These are phyloP conservation scores for Backusella westeae DNA, from an alignment of 192 early-diverging fungal genomes.

Conservation along the genomic window DNA sequence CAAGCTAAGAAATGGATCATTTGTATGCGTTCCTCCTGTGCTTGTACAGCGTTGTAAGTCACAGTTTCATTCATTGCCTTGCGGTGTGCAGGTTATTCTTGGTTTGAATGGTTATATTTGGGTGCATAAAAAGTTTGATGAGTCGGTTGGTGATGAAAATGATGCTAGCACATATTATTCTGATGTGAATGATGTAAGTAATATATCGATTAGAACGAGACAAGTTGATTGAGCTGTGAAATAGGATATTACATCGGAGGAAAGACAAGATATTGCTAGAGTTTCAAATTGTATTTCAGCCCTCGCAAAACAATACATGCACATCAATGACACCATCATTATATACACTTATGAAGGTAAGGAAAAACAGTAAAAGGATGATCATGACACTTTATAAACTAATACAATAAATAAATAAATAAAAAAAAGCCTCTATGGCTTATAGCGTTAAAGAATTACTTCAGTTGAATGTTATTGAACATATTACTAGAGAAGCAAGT, in stretches of 20 bases:
- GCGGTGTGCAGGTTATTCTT: slow-evolving; percentile 90
- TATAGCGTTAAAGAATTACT: slow-evolving; percentile 35
- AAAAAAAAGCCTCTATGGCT: slow-evolving; percentile 29
- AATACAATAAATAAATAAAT: not conserved
- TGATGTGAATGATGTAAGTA: slow-evolving; percentile 80
- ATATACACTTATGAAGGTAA: slow-evolving; percentile 86
- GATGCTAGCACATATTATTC: slow-evolving; percentile 85
- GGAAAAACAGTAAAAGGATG: not conserved
- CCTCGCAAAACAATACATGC: slow-evolving; percentile 72
- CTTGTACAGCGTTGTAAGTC: slow-evolving; percentile 91
- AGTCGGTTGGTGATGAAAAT: slow-evolving; percentile 56
- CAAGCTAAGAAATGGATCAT: slow-evolving; percentile 72
- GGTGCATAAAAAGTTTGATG: slow-evolving; percentile 73
- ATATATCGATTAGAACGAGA: no score
- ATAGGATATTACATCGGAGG: slow-evolving; percentile 59
- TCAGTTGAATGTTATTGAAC: slow-evolving; percentile 29
- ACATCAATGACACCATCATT: slow-evolving; percentile 89
- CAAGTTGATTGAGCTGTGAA: no score
- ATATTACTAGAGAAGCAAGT: slow-evolving; percentile 35
- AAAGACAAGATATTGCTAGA: slow-evolving; percentile 84
- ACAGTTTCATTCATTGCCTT: slow-evolving; percentile 90
- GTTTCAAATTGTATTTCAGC: slow-evolving; percentile 85
- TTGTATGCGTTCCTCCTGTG: slow-evolving; percentile 84
- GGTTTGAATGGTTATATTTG: slow-evolving; percentile 98
- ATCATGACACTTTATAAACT: not conserved